Conservation (phyloP, 2,329 filamentous ascomycete species). For the Paecilomyces sp. region DNA sequence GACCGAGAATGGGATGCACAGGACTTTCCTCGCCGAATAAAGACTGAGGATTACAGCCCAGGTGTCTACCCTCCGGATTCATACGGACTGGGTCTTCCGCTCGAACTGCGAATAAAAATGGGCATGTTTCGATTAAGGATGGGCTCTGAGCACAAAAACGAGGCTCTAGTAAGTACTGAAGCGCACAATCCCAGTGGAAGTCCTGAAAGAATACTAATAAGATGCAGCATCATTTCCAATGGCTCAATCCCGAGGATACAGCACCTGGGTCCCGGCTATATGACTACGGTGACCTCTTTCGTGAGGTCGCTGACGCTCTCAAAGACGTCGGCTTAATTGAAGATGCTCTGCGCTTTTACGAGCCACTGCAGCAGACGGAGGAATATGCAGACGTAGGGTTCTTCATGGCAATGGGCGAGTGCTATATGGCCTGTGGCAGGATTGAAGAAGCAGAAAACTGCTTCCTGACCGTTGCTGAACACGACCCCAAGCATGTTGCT, state of each 20-base stretch:
- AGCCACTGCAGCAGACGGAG: conserved; percentile 41
- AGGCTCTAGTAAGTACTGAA: conserved; percentile 60
- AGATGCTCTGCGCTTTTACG: conserved; percentile 54
- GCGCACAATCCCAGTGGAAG: not conserved
- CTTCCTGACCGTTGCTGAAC: conserved; percentile 66
- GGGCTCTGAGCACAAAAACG: conserved; percentile 53
- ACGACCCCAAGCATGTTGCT: conserved; percentile 65
- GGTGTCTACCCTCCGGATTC: conserved; percentile 46
- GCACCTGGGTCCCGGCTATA: conserved; percentile 46
- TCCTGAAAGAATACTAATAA: not conserved
- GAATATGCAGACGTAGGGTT: conserved; percentile 43
- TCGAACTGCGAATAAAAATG: conserved; percentile 77
- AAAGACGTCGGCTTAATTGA: conserved; percentile 43
- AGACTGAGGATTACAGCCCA: conserved; percentile 55
- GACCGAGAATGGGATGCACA: conserved; percentile 84
- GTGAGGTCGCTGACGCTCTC: conserved; percentile 59
- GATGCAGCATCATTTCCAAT: conserved; percentile 57
- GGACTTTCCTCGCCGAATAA: conserved; percentile 58
- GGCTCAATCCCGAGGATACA: conserved; percentile 59
- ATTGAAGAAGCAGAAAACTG: conserved; percentile 66
- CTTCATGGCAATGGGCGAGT: conserved; percentile 48
- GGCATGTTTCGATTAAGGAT: conserved; percentile 74
- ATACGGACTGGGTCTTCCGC: conserved; percentile 68
- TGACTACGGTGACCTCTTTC: conserved; percentile 72
- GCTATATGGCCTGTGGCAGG: conserved; percentile 59